Evolutionary conservation across 2,329 filamentous ascomycete species (phyloP), one percentile per base, ranked within the genome.

Genomic region (Xylariales sp.): DNA sequence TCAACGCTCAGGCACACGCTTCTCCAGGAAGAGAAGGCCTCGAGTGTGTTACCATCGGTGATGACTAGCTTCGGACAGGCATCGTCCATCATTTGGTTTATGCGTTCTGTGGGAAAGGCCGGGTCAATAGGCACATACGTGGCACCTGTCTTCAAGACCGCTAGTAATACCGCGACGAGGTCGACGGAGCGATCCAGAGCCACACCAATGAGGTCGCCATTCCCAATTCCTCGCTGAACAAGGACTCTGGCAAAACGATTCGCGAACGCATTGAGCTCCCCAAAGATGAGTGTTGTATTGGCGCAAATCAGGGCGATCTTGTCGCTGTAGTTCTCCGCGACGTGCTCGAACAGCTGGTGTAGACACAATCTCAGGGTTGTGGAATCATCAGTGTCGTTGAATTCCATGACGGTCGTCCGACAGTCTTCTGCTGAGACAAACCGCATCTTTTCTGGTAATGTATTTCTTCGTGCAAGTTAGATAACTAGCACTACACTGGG

Each of bases 41-140:
- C 44, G 11, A 20, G 22, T 14, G 22, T 31, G 14, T 33, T 33
- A 16, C 18, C 36, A 12, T 34, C 37, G 18, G 43, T 48, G 33
- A 57, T 42, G 31, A 58, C 34, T 8, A 58, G 39, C 34, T 53
- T 57, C 3, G 51, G 51, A 21, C 35, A 35, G 19, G 54, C 53
- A 44, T 59, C 51, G 1, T 54, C 49, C 24, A 57, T 42, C 44
- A 58, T 57, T 14, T 52, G 47, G 11, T 49, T 44, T 24, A 61
- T 54, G 10, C 59, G 53, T n/a, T 56, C 51, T 15, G 38, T 15
- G 5, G 59, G 54, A 33, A 57, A 50, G 15, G 45, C 44, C 10
- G 52, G 52, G 40, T 61, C 58, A 22, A 60, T 54, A 9, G 58
- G 57, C 7, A 60, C 51, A 42, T 58, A 62, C 10, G 55, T 51